Conservation (phyloP, 2,329 filamentous ascomycete genomes). For the Exophiala dermatitidis region DNA sequence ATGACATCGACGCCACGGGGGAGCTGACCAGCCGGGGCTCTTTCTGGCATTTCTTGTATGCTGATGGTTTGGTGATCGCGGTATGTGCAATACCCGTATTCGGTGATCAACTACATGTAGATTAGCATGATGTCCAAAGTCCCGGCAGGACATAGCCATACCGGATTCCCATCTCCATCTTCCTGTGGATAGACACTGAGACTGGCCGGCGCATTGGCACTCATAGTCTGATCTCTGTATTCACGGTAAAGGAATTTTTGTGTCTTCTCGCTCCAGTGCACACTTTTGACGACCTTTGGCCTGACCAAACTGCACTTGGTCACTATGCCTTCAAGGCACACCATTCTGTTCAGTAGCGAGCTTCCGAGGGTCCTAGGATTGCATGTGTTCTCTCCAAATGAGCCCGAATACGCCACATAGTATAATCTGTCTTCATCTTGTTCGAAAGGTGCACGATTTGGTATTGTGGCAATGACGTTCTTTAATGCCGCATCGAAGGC, state of each 20-base stretch:
- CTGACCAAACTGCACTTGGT: constrained; percentile 92
- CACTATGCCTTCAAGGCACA: constrained; percentile 94
- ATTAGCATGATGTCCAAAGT: constrained; percentile 14
- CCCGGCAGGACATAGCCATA: constrained; percentile 30
- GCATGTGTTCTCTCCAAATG: constrained; percentile 89
- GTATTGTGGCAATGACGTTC: constrained; percentile 73
- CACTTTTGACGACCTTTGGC: constrained; percentile 95
- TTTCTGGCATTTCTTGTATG: constrained; percentile 98
- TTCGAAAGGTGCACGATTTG: constrained; percentile 67
- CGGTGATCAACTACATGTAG: constrained; percentile 62
- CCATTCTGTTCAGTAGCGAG: constrained; percentile 87
- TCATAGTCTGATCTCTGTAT: constrained; percentile 97
- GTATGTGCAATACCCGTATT: constrained; percentile 94
- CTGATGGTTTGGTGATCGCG: constrained; percentile 96
- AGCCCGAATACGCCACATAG: constrained; percentile 95
- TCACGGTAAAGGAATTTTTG: constrained; percentile 81
- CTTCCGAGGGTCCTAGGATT: constrained; percentile 91
- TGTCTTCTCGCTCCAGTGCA: constrained; percentile 87
- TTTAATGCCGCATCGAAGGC: constrained; percentile 90
- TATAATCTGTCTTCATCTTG: constrained; percentile 70
- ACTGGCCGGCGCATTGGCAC: constrained; percentile 72
- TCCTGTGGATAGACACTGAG: constrained; percentile 90
- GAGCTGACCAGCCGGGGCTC: constrained; percentile 88
- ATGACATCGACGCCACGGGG: constrained; percentile 94
- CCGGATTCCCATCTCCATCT: constrained; percentile 83